Base-by-base conservation (phyloP, 352 stramenopile genomes). In the Thalassiosira livingstoniorum region DNA sequence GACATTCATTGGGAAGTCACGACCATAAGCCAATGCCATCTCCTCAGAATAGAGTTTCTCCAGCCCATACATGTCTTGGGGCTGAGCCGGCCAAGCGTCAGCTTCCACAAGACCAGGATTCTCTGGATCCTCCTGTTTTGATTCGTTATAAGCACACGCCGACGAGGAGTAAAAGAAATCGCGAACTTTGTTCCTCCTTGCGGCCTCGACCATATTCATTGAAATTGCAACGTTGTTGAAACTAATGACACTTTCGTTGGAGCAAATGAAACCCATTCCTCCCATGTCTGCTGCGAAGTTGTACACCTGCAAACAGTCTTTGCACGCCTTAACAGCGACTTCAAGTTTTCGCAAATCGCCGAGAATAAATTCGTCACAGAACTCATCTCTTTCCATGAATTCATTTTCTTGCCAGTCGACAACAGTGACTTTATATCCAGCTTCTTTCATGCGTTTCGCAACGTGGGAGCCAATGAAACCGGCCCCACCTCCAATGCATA, bases 221-320 rank as follows among this genome's bases (percentile, higher is more conserved):
- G 83, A 94, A 62, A 97, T 96, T 81, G 95, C 95, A 29, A 94
- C 97, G 90, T 97, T 97, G 87, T 97, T 97, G 90, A 96, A 97
- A 55, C 94, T 89, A 21, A 97, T 68, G 31, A 97, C 95, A 29
- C 87, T 95, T 74, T 97, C 94, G 81, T 97, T 97, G 64, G 90
- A 96, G 42, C 94, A 92, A 60, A 97, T 97, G 75, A 97, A 97
- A 62, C 95, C 95, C 95, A 97, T 97, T 35, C 95, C 95, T 45
- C 95, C 95, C 95, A 97, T 97, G 75, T 97, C 95, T 15, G 95
- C 95, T 27, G 94, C 94, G 25, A 97, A 84, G 81, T 97, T 97
- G 93, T 97, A 97, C 0, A 97, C 91, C 72, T 95, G 89, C 10
- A 89, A 75, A 57, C 91, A 94, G 62, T 84, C 91, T 75, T 97